A percentile compares a stretch with the other conserved stretches of the same genome.
Conservation (phyloP, 768 basidiomycete species). For the Macrocybe gigantea region DNA sequence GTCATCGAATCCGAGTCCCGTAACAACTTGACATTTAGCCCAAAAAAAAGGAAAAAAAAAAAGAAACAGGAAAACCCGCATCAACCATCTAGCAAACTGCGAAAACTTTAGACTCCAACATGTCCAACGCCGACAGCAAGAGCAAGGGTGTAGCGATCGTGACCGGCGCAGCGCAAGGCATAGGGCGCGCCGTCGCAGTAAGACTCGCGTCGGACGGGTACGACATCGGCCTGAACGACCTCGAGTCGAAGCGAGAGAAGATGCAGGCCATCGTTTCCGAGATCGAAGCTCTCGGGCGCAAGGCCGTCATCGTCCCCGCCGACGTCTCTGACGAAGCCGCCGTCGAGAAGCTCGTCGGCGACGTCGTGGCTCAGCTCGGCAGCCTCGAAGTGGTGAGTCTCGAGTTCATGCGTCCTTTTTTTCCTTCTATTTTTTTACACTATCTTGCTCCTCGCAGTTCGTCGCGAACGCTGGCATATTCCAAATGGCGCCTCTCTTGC, state of each 20-base stretch:
- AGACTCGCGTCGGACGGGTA: conserved; percentile 1
- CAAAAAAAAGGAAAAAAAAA: too few relatives aligned
- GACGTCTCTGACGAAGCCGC: conserved; percentile 1
- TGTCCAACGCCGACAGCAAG: too few relatives aligned
- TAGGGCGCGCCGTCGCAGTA: not conserved
- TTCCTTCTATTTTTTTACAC: too few relatives aligned
- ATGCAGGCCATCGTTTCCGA: not conserved
- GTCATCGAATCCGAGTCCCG: too few relatives aligned
- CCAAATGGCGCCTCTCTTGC: conserved; percentile 10
- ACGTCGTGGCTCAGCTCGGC: not conserved
- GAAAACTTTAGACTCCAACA: too few relatives aligned
- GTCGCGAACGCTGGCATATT: conserved; percentile 29
- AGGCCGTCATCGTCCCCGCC: not conserved
- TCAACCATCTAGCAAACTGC: too few relatives aligned
- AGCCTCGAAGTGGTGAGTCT: conserved; percentile 3
- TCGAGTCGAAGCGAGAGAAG: not conserved
- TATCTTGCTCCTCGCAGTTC: conserved; percentile 15
- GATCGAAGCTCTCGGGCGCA: not conserved
- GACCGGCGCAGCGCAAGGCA: conserved; percentile 2
- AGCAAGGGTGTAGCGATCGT: not conserved
- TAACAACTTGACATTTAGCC: too few relatives aligned
- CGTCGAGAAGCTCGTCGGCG: conserved; percentile 1
- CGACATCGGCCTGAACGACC: conserved; percentile 2
- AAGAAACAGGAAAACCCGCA: too few relatives aligned
- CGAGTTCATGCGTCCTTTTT: too few relatives aligned